Evolutionary conservation across 176 grass and related monocot genomes (phyloP).

Genomic region (Triticum dicoccoides): DNA sequence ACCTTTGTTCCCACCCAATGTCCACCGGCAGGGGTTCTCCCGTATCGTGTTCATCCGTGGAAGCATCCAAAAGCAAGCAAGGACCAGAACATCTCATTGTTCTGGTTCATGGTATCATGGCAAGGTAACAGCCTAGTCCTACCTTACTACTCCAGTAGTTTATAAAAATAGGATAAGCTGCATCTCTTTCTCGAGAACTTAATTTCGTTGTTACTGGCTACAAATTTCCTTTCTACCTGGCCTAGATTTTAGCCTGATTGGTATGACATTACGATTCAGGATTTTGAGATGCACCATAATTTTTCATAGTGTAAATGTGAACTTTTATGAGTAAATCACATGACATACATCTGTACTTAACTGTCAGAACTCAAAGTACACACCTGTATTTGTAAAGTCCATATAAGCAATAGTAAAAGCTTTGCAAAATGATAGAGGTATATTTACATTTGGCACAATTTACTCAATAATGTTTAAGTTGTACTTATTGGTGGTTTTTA

Average conservation of each 20-base stretch:
- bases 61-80: constrained; percentile 34
- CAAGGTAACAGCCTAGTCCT: constrained; percentile 42
- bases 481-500: background rate
- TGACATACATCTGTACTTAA: background rate
- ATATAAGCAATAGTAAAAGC: background rate
- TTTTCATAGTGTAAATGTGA: no score
- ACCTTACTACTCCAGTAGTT: background rate
- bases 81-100: constrained; percentile 81
- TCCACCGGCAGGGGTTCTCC: background rate
- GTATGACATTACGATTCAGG: no score
- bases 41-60: constrained; percentile 14
- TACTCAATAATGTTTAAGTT: background rate
- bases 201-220: background rate
- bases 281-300: no score
- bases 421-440: background rate
- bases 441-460: background rate
- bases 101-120: constrained; percentile 88
- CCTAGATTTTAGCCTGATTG: no score
- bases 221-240: no score
- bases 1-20: background rate
- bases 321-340: background rate
- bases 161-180: background rate
- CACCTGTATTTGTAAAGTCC: background rate
- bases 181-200: background rate
- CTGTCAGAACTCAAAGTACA: background rate